These are phyloP conservation scores for Annulohypoxylon maeteangense DNA, from an alignment of 495 filamentous ascomycete species.

Conservation along the genomic window DNA sequence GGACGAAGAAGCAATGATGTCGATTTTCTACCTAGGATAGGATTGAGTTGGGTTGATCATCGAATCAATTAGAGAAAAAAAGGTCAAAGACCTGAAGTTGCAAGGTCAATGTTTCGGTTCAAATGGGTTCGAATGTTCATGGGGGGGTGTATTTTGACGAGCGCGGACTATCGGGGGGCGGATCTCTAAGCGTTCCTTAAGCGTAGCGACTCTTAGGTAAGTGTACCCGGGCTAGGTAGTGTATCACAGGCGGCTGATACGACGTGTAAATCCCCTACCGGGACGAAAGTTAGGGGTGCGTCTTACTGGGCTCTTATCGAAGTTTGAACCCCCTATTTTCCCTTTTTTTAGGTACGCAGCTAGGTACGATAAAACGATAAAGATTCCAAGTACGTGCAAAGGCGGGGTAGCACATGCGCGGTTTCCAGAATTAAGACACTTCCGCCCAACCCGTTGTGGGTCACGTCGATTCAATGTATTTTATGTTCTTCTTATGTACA, in stretches of 20 bases:
- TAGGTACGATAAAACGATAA: neutral
- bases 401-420: conserved; percentile 40
- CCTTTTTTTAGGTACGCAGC: neutral
- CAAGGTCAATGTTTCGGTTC: conserved; percentile 32
- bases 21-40: conserved; percentile 36
- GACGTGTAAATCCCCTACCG: neutral
- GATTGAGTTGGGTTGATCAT: conserved; percentile 36
- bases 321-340: conserved; percentile 1
- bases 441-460: conserved; percentile 24
- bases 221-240: neutral
- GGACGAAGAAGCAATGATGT: conserved; percentile 40
- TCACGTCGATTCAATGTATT: neutral
- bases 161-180: conserved; percentile 15
- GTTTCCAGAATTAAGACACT: conserved; percentile 27
- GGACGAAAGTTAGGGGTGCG: neutral
- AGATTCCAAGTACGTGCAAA: conserved; percentile 19
- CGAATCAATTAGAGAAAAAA: conserved; percentile 25
- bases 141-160: neutral
- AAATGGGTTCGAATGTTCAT: conserved; percentile 3
- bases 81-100: conserved; percentile 38
- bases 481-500: neutral
- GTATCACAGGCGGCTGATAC: conserved; percentile 30
- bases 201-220: neutral
- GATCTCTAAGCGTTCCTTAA: conserved; percentile 13
- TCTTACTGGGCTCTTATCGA: neutral